Evolutionary conservation across 2,329 filamentous ascomycete species (phyloP), one percentile per base, ranked within the genome.

Genomic region (Colletotrichum brevisporum): DNA sequence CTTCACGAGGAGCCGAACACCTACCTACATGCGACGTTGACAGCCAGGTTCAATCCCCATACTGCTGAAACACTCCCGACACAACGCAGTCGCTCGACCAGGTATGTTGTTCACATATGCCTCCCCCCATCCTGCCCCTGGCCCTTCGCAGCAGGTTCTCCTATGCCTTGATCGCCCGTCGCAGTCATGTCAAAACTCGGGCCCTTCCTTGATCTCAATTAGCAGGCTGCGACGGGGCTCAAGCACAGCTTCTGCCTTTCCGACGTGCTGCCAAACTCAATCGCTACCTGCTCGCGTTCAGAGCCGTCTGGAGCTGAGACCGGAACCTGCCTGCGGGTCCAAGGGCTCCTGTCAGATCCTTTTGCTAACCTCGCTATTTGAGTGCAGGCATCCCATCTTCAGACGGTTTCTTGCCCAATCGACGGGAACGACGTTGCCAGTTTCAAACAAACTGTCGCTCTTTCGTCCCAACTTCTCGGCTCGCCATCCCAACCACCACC

Each of bases 1-100:
- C 56, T 36, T 60, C 55, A 26, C 47, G n/a, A 26, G 3, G n/a
- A 52, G 43, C 54, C 26, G 13, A 55, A 47, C 56, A 36, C 24
- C 41, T 43, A 36, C 24, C 41, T 43, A 26, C 24, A 36, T 55
- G 67, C 52, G 39, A 70, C 69, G 16, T 59, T 63, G 69, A 62
- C 61, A 70, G 53, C 62, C 53, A 18, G 21, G 41, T 47, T 31
- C 36, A 10, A 47, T 24, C 53, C 51, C 50, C 54, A 56, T 67
- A 36, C 52, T 71, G 64, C 61, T 71, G 70, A 71, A 71, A 71
- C 68, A 36, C 56, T 55, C 56, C 56, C 64, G 68, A 69, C 56
- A 71, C 70, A 61, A 56, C 55, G 27, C 43, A 31, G 21, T 51
- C 21, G 24, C 26, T 62, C 31, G 47, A 16, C 47, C 39, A 71